phyloP scores from a whole-genome alignment of 306 rosid species.

The Quercus mongolica region DNA sequence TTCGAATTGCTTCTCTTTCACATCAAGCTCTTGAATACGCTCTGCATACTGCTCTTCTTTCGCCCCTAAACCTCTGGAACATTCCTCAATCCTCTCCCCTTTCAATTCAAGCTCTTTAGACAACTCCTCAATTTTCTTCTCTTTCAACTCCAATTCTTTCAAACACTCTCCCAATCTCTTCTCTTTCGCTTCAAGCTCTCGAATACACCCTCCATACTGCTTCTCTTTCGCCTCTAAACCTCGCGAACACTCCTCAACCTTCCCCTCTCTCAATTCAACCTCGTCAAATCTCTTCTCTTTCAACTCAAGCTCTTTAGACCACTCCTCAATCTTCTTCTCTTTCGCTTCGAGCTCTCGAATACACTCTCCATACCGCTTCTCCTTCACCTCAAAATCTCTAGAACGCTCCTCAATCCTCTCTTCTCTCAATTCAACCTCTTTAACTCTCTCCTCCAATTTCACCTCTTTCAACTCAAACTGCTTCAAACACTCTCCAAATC shows the following conservation, averaged over 20 bases:
- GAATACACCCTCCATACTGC: too few species aligned
- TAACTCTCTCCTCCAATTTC: too few species aligned
- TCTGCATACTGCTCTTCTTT: background rate
- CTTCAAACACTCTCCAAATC: background rate
- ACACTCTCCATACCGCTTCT: too few species aligned
- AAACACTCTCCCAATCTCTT: too few species aligned
- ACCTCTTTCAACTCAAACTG: background rate
- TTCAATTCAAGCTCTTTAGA: constrained; percentile 33
- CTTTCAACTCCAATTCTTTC: background rate
- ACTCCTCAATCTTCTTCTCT: constrained; percentile 14
- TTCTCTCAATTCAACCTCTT: too few species aligned
- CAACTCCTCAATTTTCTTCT: constrained; percentile 6
- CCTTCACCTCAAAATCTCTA: too few species aligned
- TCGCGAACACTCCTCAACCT: too few species aligned
- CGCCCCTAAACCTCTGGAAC: too few species aligned
- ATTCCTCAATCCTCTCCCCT: background rate
- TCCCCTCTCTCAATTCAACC: too few species aligned
- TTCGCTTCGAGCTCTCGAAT: too few species aligned
- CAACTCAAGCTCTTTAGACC: constrained; percentile 7
- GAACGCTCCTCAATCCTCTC: too few species aligned
- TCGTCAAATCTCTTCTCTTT: background rate
- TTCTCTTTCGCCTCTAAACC: too few species aligned
- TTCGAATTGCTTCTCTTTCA: background rate
- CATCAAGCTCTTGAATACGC: constrained; percentile 5
- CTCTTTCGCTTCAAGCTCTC: constrained; percentile 19